Base-by-base conservation (phyloP, 345 rosid genomes). In the Microcos paniculata region DNA sequence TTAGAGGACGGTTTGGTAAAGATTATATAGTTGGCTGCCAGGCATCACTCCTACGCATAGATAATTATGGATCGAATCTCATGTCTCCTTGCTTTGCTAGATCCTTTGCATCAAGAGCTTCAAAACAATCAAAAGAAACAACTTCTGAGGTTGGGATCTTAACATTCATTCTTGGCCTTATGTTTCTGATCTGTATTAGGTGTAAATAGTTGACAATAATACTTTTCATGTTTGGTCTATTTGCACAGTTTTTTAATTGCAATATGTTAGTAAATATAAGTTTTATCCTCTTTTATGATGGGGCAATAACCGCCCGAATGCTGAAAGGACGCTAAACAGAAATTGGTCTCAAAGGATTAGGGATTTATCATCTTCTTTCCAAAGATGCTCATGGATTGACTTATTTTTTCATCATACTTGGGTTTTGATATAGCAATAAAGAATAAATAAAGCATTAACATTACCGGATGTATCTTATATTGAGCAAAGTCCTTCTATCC, bases 71-170 rank as follows among this genome's bases (percentile, higher is more conserved):
- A 40, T 68, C 26, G 71, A 80, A 77, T 53, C 62, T 71, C 61
- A 55, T 24, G 3, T 70, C 77, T 67, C 78, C 83, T 77, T 79
- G 21, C 74, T 76, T 82, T 77, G 76, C 87, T 73, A 87, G 96
- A 84, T 79, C 92, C 45, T 91, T 89, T 80, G 91, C 98, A 6
- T 88, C 99, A 43, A 84, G 61, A 84, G 63, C 92, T 78, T 87
- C 98, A 45, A 86, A 83, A 81, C 69, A 82, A 82, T 45, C 81
- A 24, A 83, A 76, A 38, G 61, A 83, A 78, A 81, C 81, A 19
- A 78, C 58, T 30, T 85, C 91, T 68, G 87, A 93, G 98, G 99
- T 94, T 82, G 72, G 83, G 73, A 40, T 76, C 52, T 56, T 16
- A 53, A 4, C 58, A 16, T 42, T 48, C 56, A 23, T 6, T 68